Conservation (phyloP, 371 early-diverging fungal species). For the Blastocladiella emersonii region DNA sequence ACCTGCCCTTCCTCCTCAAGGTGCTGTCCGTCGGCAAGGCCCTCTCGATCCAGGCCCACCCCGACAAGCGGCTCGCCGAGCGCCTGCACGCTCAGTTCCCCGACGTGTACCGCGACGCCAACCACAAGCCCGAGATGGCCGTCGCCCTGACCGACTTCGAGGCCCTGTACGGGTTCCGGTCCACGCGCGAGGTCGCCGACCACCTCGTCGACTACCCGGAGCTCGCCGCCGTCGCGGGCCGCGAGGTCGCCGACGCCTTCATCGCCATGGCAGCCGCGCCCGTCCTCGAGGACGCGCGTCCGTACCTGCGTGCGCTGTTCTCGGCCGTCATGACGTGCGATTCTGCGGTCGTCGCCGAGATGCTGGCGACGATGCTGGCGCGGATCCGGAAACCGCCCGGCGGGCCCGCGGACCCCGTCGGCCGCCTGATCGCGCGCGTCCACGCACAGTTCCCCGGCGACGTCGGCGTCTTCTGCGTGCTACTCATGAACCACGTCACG, state of each 20-base stretch:
- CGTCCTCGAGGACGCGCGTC: constrained; percentile 12
- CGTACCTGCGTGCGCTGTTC: background rate
- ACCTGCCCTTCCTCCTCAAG: constrained; percentile 93
- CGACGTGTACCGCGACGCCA: constrained; percentile 71
- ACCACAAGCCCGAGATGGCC: constrained; percentile 97
- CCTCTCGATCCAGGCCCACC: constrained; percentile 95
- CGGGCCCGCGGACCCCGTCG: constrained; percentile 7
- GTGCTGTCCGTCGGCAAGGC: constrained; percentile 87
- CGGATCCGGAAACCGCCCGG: background rate
- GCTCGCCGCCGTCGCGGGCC: constrained; percentile 49
- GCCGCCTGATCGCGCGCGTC: constrained; percentile 57
- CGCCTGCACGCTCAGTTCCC: constrained; percentile 56
- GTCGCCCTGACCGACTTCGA: constrained; percentile 89
- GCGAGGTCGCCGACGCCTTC: constrained; percentile 22
- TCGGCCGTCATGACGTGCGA: background rate
- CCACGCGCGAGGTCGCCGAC: constrained; percentile 56
- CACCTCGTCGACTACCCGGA: constrained; percentile 60
- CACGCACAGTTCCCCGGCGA: constrained; percentile 81
- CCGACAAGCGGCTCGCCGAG: constrained; percentile 74
- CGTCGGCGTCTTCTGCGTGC: constrained; percentile 72
- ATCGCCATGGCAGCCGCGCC: constrained; percentile 1
- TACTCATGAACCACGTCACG: constrained; percentile 72
- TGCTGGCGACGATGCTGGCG: background rate
- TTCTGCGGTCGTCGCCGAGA: background rate
- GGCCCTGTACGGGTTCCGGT: constrained; percentile 89